These are phyloP conservation scores for Capsicum pubescens DNA, from an alignment of 257 asterid species.

Conservation along the genomic window DNA sequence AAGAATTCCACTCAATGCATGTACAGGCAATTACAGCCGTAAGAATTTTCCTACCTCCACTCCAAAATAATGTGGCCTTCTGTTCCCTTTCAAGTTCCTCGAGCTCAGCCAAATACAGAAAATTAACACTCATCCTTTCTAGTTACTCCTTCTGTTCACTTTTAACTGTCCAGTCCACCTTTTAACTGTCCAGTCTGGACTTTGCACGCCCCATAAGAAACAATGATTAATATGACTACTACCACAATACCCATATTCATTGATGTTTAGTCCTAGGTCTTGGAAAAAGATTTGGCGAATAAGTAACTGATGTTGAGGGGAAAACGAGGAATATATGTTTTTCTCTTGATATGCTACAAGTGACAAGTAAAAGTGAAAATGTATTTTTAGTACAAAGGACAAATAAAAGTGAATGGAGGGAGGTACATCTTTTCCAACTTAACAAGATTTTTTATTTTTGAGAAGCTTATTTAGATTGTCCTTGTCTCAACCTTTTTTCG, in stretches of 20 bases:
- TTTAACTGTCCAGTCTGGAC: not conserved
- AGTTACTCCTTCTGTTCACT: not conserved
- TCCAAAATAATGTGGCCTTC: not conserved
- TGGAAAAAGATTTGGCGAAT: not conserved
- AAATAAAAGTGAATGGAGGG: not conserved
- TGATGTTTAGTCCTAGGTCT: not conserved
- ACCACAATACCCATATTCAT: not conserved
- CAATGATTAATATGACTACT: not conserved
- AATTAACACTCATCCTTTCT: not conserved
- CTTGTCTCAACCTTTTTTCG: not conserved
- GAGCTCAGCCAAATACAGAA: not conserved
- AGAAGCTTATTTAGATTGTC: not conserved
- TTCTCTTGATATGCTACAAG: not conserved
- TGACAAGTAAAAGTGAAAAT: not conserved
- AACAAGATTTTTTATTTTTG: not conserved
- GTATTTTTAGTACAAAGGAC: not conserved
- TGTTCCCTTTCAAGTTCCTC: not conserved
- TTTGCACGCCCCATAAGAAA: not conserved
- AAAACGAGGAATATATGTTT: not conserved
- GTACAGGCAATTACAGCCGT: not conserved
- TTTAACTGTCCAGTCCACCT: not conserved
- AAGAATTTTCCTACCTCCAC: conserved; percentile 21
- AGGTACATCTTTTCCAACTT: conserved; percentile 9
- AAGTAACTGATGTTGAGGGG: not conserved
- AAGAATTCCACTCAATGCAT: not conserved